These are phyloP conservation scores for Gyrodon lividus DNA, from an alignment of 768 basidiomycete genomes.

Conservation along the genomic window DNA sequence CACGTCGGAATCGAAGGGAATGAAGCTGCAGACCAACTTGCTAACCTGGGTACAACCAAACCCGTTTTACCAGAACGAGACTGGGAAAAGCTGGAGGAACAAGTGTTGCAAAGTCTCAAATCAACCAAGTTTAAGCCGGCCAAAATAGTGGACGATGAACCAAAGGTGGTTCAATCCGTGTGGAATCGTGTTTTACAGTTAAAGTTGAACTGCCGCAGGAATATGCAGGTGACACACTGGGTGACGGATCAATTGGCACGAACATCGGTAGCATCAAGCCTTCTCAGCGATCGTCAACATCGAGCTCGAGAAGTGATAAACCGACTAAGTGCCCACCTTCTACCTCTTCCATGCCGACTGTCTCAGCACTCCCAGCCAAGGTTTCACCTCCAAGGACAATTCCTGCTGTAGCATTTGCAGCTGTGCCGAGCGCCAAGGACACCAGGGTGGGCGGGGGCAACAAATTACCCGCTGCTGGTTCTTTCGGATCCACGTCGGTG, in stretches of 20 bases:
- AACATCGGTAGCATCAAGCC: neutral
- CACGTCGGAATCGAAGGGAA: slow-evolving; percentile 81
- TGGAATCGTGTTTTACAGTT: slow-evolving; percentile 1
- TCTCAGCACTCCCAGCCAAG: neutral
- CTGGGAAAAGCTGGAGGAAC: slow-evolving; percentile 44
- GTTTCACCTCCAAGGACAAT: neutral
- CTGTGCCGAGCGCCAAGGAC: neutral
- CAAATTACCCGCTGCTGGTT: neutral
- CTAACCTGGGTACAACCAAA: slow-evolving; percentile 53
- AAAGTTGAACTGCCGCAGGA: slow-evolving; percentile 14
- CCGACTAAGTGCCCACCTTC: neutral
- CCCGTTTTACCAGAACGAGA: slow-evolving; percentile 49
- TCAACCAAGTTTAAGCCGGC: neutral
- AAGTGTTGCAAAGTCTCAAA: slow-evolving; percentile 12
- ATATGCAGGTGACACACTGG: slow-evolving; percentile 38
- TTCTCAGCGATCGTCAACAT: neutral
- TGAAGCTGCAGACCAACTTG: slow-evolving; percentile 79
- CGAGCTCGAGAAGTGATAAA: neutral
- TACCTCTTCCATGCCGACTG: neutral
- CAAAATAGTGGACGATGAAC: slow-evolving; percentile 4
- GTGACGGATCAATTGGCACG: slow-evolving; percentile 27
- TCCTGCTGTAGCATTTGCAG: neutral
- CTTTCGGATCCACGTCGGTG: neutral
- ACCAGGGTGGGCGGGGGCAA: neutral
- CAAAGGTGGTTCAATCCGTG: slow-evolving; percentile 19